A percentile compares a stretch with the other conserved stretches of the same genome.
These are phyloP conservation scores for Mariannaea sp. DNA, from an alignment of 2,329 filamentous ascomycete genomes.

Conservation along the genomic window DNA sequence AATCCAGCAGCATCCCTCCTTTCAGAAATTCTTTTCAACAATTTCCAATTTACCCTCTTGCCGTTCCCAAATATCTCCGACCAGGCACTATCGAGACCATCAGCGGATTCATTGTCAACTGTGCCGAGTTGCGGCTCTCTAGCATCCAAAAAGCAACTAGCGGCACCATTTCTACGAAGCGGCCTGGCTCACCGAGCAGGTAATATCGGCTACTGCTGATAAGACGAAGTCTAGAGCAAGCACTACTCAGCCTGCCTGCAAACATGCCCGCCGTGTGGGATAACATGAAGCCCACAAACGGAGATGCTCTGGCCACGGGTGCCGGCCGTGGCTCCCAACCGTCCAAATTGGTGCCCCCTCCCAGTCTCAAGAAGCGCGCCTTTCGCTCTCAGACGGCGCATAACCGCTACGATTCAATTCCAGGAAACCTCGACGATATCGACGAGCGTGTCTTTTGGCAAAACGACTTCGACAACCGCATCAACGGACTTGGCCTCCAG, in stretches of 20 bases:
- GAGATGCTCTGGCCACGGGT: neutral
- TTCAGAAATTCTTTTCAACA: slow-evolving; percentile 15
- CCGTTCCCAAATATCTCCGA: slow-evolving; percentile 2
- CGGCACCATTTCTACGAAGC: slow-evolving; percentile 18
- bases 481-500: slow-evolving; percentile 39
- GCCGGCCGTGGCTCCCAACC: slow-evolving; percentile 25
- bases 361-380: slow-evolving; percentile 36
- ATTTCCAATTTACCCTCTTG: slow-evolving; percentile 17
- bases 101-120: slow-evolving; percentile 25
- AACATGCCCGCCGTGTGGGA: slow-evolving; percentile 37
- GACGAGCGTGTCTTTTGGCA: slow-evolving; percentile 28
- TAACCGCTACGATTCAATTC: slow-evolving; percentile 15
- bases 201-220: slow-evolving; percentile 5
- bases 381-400: slow-evolving; percentile 30
- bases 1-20: neutral
- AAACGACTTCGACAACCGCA: slow-evolving; percentile 35
- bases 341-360: slow-evolving; percentile 31
- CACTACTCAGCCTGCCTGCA: slow-evolving; percentile 15
- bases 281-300: slow-evolving; percentile 28
- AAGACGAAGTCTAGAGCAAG: no score
- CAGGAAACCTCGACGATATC: slow-evolving; percentile 8
- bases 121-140: slow-evolving; percentile 14
- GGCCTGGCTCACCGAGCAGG: slow-evolving; percentile 1
- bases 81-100: slow-evolving; percentile 3
- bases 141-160: slow-evolving; percentile 34